phyloP scores from a whole-genome alignment of 345 rosid species.

The Syzygium grande region DNA sequence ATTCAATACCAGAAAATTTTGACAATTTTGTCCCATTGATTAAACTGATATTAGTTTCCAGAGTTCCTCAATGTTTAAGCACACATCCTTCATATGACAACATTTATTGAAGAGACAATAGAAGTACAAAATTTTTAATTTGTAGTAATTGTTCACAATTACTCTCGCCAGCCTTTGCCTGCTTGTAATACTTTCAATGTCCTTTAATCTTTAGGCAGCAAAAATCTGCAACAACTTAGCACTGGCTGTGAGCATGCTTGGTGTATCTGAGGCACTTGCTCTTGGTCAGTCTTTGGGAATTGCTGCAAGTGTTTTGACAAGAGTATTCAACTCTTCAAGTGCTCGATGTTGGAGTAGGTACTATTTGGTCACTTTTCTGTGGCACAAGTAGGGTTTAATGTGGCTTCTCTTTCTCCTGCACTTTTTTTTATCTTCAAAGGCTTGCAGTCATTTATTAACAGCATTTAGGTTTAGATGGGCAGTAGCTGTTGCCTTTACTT shows the following conservation, averaged over 20 bases:
- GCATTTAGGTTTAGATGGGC: neutral
- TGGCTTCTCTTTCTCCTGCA: neutral
- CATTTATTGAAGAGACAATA: neutral
- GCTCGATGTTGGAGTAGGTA: slow-evolving; percentile 97
- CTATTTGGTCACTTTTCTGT: neutral
- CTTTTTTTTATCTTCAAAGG: neutral
- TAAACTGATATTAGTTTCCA: neutral
- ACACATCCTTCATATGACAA: neutral
- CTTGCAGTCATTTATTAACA: neutral
- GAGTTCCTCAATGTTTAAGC: neutral
- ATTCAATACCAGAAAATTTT: neutral
- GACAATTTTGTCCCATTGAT: neutral
- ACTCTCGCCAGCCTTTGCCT: neutral
- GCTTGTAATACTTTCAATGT: neutral
- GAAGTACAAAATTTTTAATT: neutral
- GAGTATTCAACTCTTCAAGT: slow-evolving; percentile 79
- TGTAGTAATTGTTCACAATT: neutral
- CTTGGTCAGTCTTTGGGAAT: slow-evolving; percentile 89
- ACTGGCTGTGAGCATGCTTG: slow-evolving; percentile 91
- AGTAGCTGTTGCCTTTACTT: neutral
- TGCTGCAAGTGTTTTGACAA: slow-evolving; percentile 51
- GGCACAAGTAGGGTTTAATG: neutral
- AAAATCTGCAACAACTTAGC: slow-evolving; percentile 94
- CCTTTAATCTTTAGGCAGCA: slow-evolving; percentile 52
- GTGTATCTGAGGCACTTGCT: slow-evolving; percentile 84